phyloP scores from a whole-genome alignment of 768 basidiomycete species.

The Amanita exitialis region DNA sequence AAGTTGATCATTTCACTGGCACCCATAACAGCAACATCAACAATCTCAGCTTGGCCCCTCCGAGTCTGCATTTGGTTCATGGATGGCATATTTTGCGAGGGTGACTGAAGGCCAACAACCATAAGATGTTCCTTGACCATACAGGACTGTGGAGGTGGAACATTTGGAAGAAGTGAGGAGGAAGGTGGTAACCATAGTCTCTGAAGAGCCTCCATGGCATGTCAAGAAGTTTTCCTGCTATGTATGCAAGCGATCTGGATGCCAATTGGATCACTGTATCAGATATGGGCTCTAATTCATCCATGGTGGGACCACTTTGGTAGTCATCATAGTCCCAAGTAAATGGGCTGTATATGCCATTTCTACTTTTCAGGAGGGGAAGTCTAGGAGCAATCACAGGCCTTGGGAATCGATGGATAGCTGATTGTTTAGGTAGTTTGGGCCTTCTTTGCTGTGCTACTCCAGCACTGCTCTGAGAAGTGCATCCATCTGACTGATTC shows the following conservation, averaged over 20 bases:
- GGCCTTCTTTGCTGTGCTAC: too few species aligned
- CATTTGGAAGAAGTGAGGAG: too few species aligned
- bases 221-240: slow-evolving; percentile 8
- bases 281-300: slow-evolving; percentile 5
- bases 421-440: too few species aligned
- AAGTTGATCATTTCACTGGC: too few species aligned
- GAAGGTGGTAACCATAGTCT: too few species aligned
- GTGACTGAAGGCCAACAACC: not conserved
- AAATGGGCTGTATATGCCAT: not conserved
- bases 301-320: slow-evolving; percentile 7
- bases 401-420: not conserved
- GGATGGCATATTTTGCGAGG: too few species aligned
- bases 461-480: too few species aligned
- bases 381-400: not conserved
- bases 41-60: not conserved
- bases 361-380: not conserved
- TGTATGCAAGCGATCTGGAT: slow-evolving; percentile 5
- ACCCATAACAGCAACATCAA: not conserved
- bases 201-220: slow-evolving; percentile 9
- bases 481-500: too few species aligned
- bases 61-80: not conserved
- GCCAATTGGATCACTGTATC: not conserved
- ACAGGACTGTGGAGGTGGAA: not conserved
- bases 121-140: slow-evolving; percentile 9
- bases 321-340: slow-evolving; percentile 9